phyloP scores from a whole-genome alignment of 305 asterid genomes.

The Petunia hybrid region DNA sequence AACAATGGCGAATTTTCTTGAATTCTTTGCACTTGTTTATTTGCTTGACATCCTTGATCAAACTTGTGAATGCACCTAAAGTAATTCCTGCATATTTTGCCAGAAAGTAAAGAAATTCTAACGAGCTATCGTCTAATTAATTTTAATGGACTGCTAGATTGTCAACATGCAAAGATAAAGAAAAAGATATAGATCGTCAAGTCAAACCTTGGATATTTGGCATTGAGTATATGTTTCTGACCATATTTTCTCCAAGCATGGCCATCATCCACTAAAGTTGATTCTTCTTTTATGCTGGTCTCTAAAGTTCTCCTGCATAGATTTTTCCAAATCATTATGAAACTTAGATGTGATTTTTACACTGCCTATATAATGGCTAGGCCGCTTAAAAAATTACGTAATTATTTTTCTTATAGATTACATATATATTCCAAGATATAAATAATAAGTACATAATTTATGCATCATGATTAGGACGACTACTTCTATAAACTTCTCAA shows the following conservation, averaged over 20 bases:
- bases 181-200: background rate
- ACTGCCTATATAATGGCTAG: no score
- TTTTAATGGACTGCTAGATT: background rate
- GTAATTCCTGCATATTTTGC: conserved; percentile 58
- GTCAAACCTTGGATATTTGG: conserved; percentile 65
- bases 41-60: conserved; percentile 69
- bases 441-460: no score
- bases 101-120: background rate
- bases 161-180: background rate
- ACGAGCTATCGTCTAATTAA: background rate
- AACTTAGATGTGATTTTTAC: no score
- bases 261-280: conserved; percentile 56
- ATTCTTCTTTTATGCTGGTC: conserved; percentile 42
- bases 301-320: conserved; percentile 57
- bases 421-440: no score
- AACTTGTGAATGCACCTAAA: conserved; percentile 74
- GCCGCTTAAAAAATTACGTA: no score
- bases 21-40: conserved; percentile 63
- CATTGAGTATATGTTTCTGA: conserved; percentile 62
- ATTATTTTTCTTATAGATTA: no score
- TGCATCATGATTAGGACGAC: no score
- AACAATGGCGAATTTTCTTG: conserved; percentile 57
- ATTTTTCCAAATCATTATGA: background rate
- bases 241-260: conserved; percentile 87
- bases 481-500: no score